Evolutionary conservation across 2,329 filamentous ascomycete genomes (phyloP).

Genomic region (Metarhizium rileyi): DNA sequence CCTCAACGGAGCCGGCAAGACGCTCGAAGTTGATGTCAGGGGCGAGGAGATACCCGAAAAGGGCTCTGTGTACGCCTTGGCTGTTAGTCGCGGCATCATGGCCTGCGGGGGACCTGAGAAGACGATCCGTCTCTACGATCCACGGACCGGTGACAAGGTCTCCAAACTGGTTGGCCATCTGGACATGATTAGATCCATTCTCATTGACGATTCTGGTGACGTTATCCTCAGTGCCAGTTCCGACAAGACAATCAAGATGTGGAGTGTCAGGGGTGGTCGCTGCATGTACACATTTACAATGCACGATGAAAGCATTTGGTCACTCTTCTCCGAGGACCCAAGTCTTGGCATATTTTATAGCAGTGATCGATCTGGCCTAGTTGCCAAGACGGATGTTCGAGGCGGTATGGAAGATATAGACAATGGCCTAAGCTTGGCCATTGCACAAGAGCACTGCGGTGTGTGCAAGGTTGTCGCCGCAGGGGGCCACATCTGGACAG

Average conservation of each 20-base stretch:
- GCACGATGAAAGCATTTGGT: slow-evolving; percentile 99
- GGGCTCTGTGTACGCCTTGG: slow-evolving; percentile 88
- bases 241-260: slow-evolving; percentile 95
- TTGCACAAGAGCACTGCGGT: slow-evolving; percentile 84
- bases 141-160: slow-evolving; percentile 76
- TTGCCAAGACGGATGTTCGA: slow-evolving; percentile 93
- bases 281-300: slow-evolving; percentile 98
- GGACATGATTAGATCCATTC: slow-evolving; percentile 83
- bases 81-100: slow-evolving; percentile 68
- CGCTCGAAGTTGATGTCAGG: slow-evolving; percentile 73
- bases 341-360: slow-evolving; percentile 88
- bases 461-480: slow-evolving; percentile 59
- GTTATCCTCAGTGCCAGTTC: slow-evolving; percentile 90
- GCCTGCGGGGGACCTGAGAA: slow-evolving; percentile 92
- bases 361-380: slow-evolving; percentile 78
- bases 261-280: slow-evolving; percentile 88
- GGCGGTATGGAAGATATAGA: slow-evolving; percentile 59
- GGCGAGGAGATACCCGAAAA: slow-evolving; percentile 82
- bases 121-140: slow-evolving; percentile 86
- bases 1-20: slow-evolving; percentile 75
- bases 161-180: slow-evolving; percentile 97
- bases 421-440: slow-evolving; percentile 80
- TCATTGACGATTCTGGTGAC: slow-evolving; percentile 81
- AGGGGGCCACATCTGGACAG: slow-evolving; percentile 78
- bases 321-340: slow-evolving; percentile 80